A percentile compares a stretch with the other conserved stretches of the same genome.
Conservation (phyloP, 1,284 basidiomycete species). For the Microbotryum saponariae region DNA sequence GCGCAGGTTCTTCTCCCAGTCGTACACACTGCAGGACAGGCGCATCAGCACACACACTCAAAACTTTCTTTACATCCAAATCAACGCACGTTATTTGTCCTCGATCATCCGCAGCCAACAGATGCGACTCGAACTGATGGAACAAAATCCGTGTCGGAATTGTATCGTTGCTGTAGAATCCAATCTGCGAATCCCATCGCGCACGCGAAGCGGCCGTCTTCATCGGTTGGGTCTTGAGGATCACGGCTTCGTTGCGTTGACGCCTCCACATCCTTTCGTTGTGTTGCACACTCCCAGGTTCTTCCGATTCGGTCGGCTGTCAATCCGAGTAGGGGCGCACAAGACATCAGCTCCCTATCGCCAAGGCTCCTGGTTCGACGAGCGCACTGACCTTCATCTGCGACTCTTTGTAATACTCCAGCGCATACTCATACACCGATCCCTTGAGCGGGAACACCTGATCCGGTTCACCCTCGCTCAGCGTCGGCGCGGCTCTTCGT, state of each 20-base stretch:
- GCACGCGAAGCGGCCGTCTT: slow-evolving; percentile 60
- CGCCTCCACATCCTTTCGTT: slow-evolving; percentile 96
- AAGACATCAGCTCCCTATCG: too few species aligned
- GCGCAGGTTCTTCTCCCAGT: slow-evolving; percentile 76
- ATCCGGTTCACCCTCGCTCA: slow-evolving; percentile 31
- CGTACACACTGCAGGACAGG: slow-evolving; percentile 63
- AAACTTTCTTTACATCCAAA: background rate
- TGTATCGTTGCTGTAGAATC: slow-evolving; percentile 60
- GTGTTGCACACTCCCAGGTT: slow-evolving; percentile 86
- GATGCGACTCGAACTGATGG: slow-evolving; percentile 84
- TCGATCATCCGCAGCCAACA: slow-evolving; percentile 75
- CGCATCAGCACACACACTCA: slow-evolving; percentile 8
- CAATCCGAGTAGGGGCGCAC: background rate
- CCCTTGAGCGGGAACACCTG: slow-evolving; percentile 75
- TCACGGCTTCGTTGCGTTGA: slow-evolving; percentile 75
- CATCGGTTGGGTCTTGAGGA: slow-evolving; percentile 56
- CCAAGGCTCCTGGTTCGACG: too few species aligned
- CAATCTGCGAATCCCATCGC: slow-evolving; percentile 72
- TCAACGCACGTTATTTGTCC: slow-evolving; percentile 72
- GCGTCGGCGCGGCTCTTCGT: slow-evolving; percentile 18
- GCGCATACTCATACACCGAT: slow-evolving; percentile 89
- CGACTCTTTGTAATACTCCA: slow-evolving; percentile 95
- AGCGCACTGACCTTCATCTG: slow-evolving; percentile 74
- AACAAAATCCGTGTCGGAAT: slow-evolving; percentile 70
- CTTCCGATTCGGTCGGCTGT: slow-evolving; percentile 86